phyloP scores from a whole-genome alignment of 331 rosid genomes.

The Stylosanthes scabra region DNA sequence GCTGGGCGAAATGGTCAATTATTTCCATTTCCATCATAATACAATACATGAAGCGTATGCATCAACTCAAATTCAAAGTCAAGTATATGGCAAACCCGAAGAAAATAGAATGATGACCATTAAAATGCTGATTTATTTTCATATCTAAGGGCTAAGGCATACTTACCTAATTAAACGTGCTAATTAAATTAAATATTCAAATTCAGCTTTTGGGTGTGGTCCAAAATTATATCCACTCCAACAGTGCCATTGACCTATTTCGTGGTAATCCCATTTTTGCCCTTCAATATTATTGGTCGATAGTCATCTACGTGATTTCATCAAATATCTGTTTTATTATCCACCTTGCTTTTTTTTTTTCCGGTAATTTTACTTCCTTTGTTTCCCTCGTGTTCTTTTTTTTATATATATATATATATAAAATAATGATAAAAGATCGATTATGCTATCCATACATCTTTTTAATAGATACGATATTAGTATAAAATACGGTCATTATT shows the following conservation, averaged over 20 bases:
- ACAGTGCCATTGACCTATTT: slow-evolving; percentile 20
- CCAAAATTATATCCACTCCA: slow-evolving; percentile 3
- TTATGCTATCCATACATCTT: no score
- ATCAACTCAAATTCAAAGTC: slow-evolving; percentile 27
- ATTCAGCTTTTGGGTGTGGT: neutral
- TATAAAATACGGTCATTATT: no score
- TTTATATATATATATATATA: no score
- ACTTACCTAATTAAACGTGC: neutral
- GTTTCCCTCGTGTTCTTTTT: no score
- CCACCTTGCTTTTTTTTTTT: neutral
- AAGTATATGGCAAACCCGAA: neutral
- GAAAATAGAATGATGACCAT: neutral
- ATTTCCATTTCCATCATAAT: neutral
- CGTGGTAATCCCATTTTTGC: neutral
- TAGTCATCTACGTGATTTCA: neutral
- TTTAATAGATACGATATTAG: no score
- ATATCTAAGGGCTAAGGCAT: neutral
- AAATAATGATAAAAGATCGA: no score
- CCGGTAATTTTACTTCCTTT: no score
- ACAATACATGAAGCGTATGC: neutral
- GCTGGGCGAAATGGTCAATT: neutral
- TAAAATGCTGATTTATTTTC: neutral
- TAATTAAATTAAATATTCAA: neutral
- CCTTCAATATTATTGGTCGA: neutral
- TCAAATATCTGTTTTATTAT: slow-evolving; percentile 10